Base-by-base conservation (phyloP, 1,284 basidiomycete species). In the Sanguinoderma infundibulare region DNA sequence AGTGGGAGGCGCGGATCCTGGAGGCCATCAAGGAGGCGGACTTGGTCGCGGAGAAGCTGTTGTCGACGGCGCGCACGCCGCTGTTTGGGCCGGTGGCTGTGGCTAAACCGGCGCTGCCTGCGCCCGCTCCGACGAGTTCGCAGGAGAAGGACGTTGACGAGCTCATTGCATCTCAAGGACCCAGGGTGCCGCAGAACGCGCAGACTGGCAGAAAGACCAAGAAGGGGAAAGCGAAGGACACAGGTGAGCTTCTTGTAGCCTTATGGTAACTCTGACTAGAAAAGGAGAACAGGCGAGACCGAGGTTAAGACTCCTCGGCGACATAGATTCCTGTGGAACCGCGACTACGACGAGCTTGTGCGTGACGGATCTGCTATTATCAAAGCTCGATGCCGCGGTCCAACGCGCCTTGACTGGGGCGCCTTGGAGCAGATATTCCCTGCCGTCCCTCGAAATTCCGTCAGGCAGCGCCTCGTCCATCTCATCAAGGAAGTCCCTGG, bases 321-420 rank as follows among this genome's bases (percentile, higher is more conserved):
- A 39, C 81, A 84, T 64, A 84, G 93, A 55, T 94, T 93, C 72
- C 84, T 87, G 53, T 97, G 95, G 95, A 93, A 84, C 57, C 76
- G 84, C 52, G 92, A 95, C 53, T 95, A 89, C 63, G 94, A 97
- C 65, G 96, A 97, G 63, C 82, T 96, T 32, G 86, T 90, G 40
- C 84, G 91, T 55, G 96, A 98, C 71, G 89, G 90, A 1, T 90
- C 87, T 46, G 91, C 87, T 1, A 89, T 98, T 65, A 86, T 98
- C 57, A 85, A 86, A 64, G 91, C 91, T 17, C 87, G 96, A 26
- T 93, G 90, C 72, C 81, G 87, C 53, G 71, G 78, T 58, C 72
- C 81, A 32, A 75, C 79, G 24, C 84, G 88, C 59, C 78, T 91
- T 42, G 89, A 92, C 66, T 90, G 88, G 83, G 81, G 80, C 12